A percentile compares a stretch with the other conserved stretches of the same genome.
phyloP scores from a whole-genome alignment of 495 filamentous ascomycete genomes.

The Penicillium malachiteum region DNA sequence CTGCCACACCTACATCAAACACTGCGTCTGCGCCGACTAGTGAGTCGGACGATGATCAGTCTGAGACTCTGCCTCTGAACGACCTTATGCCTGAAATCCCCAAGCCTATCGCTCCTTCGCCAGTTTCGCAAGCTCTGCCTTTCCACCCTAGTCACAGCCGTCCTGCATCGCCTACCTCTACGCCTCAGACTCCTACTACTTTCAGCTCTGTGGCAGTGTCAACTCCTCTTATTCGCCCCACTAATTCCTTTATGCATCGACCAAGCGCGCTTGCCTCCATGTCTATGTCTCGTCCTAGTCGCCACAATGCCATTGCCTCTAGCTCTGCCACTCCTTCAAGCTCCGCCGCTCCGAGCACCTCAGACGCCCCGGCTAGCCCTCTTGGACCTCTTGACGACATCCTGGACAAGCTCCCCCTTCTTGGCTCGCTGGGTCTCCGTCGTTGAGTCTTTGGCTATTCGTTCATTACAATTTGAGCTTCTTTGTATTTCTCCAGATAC shows the following conservation, averaged over 20 bases:
- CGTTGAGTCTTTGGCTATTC: slow-evolving; percentile 3
- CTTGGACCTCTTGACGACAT: slow-evolving; percentile 2
- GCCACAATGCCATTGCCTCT: neutral
- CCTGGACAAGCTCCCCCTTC: slow-evolving; percentile 6
- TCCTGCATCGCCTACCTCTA: neutral
- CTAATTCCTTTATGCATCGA: neutral
- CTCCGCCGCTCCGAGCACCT: slow-evolving; percentile 11
- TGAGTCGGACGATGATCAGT: neutral
- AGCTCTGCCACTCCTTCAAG: slow-evolving; percentile 1
- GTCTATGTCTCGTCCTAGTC: neutral
- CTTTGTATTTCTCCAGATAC: slow-evolving; percentile 12
- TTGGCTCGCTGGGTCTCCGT: slow-evolving; percentile 10
- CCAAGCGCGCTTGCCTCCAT: neutral
- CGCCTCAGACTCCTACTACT: neutral
- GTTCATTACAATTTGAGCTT: slow-evolving; percentile 2
- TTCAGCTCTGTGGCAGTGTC: slow-evolving; percentile 4
- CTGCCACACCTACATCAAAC: neutral
- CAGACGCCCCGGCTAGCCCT: slow-evolving; percentile 5
- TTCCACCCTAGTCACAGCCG: neutral
- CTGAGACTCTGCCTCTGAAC: neutral
- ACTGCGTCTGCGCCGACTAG: neutral
- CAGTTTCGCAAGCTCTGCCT: neutral
- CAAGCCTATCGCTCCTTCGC: slow-evolving; percentile 6
- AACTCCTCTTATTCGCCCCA: neutral
- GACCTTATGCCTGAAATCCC: slow-evolving; percentile 3